Evolutionary conservation across 306 rosid genomes (phyloP).

Genomic region (Biancaea sappan): DNA sequence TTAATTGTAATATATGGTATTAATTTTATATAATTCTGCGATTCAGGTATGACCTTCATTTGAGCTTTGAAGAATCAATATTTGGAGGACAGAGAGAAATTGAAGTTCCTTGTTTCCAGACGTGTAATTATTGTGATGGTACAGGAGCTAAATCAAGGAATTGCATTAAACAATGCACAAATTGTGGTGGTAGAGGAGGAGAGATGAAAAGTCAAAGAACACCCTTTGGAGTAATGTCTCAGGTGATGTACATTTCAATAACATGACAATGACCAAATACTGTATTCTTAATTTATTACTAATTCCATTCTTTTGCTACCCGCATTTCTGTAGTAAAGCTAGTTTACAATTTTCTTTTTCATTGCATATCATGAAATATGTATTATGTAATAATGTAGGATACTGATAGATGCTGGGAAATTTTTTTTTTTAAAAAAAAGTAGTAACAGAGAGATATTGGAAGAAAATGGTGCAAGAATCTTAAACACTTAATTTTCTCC

Average conservation of each 20-base stretch:
- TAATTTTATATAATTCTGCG: slow-evolving; percentile 23
- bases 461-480: too few relatives aligned
- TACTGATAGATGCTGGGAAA: too few relatives aligned
- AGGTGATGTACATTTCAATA: slow-evolving; percentile 50
- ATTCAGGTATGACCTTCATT: slow-evolving; percentile 73
- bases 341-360: background rate
- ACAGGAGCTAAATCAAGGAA: slow-evolving; percentile 78
- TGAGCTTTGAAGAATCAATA: slow-evolving; percentile 90
- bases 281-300: background rate
- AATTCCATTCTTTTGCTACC: background rate
- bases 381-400: too few relatives aligned
- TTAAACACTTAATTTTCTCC: too few relatives aligned
- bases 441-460: too few relatives aligned
- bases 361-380: background rate
- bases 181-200: slow-evolving; percentile 91
- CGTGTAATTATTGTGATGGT: slow-evolving; percentile 77
- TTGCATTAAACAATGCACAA: slow-evolving; percentile 64
- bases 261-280: background rate
- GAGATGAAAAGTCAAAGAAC: slow-evolving; percentile 76
- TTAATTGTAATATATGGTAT: background rate
- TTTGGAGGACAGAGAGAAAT: slow-evolving; percentile 76
- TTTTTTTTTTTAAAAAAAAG: too few relatives aligned
- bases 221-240: slow-evolving; percentile 91
- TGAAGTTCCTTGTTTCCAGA: slow-evolving; percentile 66
- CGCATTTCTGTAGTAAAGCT: background rate